phyloP scores from a whole-genome alignment of 2,329 filamentous ascomycete species.

The Pseudodiploospora longispora region DNA sequence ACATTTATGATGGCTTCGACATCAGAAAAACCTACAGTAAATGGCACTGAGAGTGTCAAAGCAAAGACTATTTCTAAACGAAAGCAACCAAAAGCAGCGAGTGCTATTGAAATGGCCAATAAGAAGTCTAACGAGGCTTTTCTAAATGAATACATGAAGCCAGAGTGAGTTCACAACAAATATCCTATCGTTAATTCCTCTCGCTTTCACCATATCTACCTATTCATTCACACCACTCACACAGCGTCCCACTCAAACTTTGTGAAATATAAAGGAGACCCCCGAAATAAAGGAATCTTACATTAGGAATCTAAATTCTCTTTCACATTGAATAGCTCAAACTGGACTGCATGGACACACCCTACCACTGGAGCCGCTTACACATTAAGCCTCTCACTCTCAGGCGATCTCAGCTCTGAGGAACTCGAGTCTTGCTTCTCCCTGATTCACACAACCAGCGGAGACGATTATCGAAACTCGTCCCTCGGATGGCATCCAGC shows the following conservation, averaged over 20 bases:
- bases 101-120: constrained; percentile 42
- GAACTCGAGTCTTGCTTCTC: constrained; percentile 47
- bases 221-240: no score
- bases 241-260: no score
- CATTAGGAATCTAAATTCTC: no score
- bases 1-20: no score
- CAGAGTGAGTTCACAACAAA: constrained; percentile 30
- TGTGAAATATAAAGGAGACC: no score
- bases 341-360: constrained; percentile 41
- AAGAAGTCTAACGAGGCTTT: constrained; percentile 40
- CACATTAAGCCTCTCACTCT: constrained; percentile 33
- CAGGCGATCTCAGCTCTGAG: constrained; percentile 28
- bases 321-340: constrained; percentile 9
- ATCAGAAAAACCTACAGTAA: no score
- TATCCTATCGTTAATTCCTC: neutral
- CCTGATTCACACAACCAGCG: constrained; percentile 56
- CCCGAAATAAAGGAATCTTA: no score
- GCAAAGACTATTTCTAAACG: no score
- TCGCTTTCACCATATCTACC: no score
- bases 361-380: constrained; percentile 35
- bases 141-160: constrained; percentile 37
- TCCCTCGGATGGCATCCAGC: constrained; percentile 53
- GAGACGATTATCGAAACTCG: constrained; percentile 55
- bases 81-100: constrained; percentile 8
- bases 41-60: no score